phyloP scores from a whole-genome alignment of 805 yeast genomes.

The Cyberlindnera maclurae region DNA sequence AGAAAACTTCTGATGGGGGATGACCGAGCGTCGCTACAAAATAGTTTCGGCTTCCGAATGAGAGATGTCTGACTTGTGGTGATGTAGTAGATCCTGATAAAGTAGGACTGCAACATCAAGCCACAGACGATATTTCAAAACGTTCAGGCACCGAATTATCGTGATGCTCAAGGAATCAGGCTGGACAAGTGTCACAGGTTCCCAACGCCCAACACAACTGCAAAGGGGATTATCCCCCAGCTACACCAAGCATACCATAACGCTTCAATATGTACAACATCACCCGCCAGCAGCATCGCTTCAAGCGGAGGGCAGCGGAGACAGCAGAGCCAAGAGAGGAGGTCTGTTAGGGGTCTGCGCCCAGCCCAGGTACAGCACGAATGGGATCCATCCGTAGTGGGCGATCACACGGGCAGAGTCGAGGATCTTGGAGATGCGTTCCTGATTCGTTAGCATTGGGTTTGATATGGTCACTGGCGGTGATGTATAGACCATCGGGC shows the following conservation, averaged over 20 bases:
- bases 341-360: conserved; percentile 78
- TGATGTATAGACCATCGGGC: no score
- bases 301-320: conserved; percentile 75
- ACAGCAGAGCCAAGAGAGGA: conserved; percentile 62
- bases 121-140: no score
- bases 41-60: no score
- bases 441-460: conserved; percentile 35
- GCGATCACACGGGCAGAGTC: conserved; percentile 81
- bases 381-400: conserved; percentile 97
- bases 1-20: not conserved
- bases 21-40: not conserved
- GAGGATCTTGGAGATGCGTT: conserved; percentile 77
- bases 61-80: no score
- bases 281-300: not conserved
- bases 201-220: no score
- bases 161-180: no score
- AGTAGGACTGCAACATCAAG: no score
- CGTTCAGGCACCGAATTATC: no score
- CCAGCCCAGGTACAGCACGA: conserved; percentile 88
- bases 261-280: not conserved
- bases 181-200: no score
- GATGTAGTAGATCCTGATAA: no score
- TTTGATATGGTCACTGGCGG: not conserved
- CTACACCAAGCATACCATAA: not conserved
- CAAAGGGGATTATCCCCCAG: no score